Evolutionary conservation across 2,329 filamentous ascomycete species (phyloP).

Genomic region (Capronia coronata): DNA sequence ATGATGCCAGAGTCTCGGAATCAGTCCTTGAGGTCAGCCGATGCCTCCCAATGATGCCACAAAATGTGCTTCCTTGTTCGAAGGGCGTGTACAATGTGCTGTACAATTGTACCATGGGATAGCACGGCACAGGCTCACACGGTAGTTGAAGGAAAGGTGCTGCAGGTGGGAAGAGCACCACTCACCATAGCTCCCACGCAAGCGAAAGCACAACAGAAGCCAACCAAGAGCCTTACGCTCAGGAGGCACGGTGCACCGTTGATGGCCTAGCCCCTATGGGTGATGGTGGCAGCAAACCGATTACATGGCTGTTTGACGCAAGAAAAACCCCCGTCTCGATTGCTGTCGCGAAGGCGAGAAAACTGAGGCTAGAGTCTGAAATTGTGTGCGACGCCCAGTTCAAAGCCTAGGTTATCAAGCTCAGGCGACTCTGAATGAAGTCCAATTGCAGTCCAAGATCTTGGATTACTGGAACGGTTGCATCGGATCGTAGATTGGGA

Average conservation of each 20-base stretch:
- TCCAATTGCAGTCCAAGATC: too few relatives aligned
- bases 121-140: not conserved
- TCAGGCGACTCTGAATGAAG: too few relatives aligned
- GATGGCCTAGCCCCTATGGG: not conserved
- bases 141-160: too few relatives aligned
- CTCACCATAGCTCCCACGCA: constrained; percentile 43
- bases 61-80: not conserved
- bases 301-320: not conserved
- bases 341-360: not conserved
- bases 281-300: not conserved
- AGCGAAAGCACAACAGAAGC: constrained; percentile 39
- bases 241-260: not conserved
- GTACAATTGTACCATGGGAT: too few relatives aligned
- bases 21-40: not conserved
- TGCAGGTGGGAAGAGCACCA: not conserved
- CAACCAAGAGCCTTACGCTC: constrained; percentile 29
- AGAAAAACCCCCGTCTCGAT: not conserved
- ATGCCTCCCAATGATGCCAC: not conserved
- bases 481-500: too few relatives aligned
- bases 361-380: not conserved
- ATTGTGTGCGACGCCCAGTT: not conserved
- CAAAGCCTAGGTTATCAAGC: too few relatives aligned
- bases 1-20: constrained; percentile 35
- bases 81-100: not conserved
- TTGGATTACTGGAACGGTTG: too few relatives aligned